These are phyloP conservation scores for Boletus reticulatus DNA, from an alignment of 768 basidiomycete genomes.

Conservation along the genomic window DNA sequence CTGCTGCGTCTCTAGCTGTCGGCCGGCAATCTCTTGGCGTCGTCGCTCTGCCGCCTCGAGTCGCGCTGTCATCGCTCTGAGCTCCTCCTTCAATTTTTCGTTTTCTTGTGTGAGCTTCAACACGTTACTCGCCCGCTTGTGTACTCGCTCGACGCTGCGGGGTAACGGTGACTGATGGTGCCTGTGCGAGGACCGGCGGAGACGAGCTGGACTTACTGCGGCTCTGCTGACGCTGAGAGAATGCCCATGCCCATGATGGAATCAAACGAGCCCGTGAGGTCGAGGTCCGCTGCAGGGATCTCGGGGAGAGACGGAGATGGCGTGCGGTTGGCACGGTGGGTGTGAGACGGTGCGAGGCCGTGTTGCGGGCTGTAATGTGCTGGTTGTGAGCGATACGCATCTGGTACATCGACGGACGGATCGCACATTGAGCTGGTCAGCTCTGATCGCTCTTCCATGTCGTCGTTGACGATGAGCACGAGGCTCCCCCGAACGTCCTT, in stretches of 20 bases:
- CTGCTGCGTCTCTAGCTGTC: constrained; percentile 30
- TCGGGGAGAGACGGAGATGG: constrained; percentile 45
- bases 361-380: constrained; percentile 19
- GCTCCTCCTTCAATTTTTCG: constrained; percentile 72
- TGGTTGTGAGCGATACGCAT: constrained; percentile 19
- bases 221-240: constrained; percentile 11
- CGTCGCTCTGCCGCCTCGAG: constrained; percentile 72
- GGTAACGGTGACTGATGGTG: constrained; percentile 32
- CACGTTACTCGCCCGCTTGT: constrained; percentile 78
- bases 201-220: constrained; percentile 46
- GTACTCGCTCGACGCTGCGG: constrained; percentile 35
- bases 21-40: constrained; percentile 43
- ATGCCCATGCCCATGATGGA: constrained; percentile 39
- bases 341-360: constrained; percentile 18
- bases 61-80: constrained; percentile 71
- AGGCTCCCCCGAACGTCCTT: constrained; percentile 11
- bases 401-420: constrained; percentile 4
- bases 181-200: constrained; percentile 19
- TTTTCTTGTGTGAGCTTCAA: constrained; percentile 76
- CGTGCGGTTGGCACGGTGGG: constrained; percentile 19
- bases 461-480: constrained; percentile 26
- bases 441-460: constrained; percentile 27
- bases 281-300: constrained; percentile 49
- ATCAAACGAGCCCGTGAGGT: constrained; percentile 41
- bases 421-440: constrained; percentile 22